Conservation (phyloP, 306 rosid species). For the Castanospermum australe region DNA sequence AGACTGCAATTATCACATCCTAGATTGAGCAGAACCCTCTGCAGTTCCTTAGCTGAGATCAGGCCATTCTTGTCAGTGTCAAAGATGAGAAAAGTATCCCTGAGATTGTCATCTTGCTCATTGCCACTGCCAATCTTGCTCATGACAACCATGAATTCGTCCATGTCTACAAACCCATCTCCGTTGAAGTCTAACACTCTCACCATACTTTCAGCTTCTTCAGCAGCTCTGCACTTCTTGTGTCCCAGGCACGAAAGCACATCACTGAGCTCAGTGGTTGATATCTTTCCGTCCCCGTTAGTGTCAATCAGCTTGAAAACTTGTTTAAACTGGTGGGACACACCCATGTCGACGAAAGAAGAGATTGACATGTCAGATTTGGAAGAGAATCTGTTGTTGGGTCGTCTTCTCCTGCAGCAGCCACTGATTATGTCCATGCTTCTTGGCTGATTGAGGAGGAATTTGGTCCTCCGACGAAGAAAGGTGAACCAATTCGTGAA, state of each 20-base stretch:
- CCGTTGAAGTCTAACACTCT: constrained; percentile 58
- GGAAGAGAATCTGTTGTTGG: constrained; percentile 32
- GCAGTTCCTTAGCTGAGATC: constrained; percentile 61
- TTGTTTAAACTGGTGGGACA: constrained; percentile 55
- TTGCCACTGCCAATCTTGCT: background rate
- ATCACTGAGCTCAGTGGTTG: constrained; percentile 53
- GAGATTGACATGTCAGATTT: constrained; percentile 32
- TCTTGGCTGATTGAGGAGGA: constrained; percentile 21
- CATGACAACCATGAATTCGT: constrained; percentile 68
- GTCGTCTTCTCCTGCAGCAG: constrained; percentile 10
- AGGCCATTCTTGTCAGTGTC: constrained; percentile 61
- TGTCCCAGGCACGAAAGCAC: constrained; percentile 53
- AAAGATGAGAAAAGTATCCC: constrained; percentile 69
- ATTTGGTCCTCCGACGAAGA: constrained; percentile 32
- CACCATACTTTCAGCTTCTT: constrained; percentile 66
- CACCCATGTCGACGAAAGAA: constrained; percentile 46
- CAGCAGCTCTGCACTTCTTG: constrained; percentile 32
- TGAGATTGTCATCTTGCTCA: constrained; percentile 32
- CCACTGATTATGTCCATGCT: background rate
- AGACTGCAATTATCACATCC: constrained; percentile 59
- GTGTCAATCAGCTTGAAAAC: constrained; percentile 65
- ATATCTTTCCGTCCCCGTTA: constrained; percentile 68
- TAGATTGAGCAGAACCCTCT: constrained; percentile 49
- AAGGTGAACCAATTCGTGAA: constrained; percentile 41
- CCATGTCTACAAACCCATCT: constrained; percentile 70